Base-by-base conservation (phyloP, 805 yeast species). In the Wickerhamomyces queroliae region DNA sequence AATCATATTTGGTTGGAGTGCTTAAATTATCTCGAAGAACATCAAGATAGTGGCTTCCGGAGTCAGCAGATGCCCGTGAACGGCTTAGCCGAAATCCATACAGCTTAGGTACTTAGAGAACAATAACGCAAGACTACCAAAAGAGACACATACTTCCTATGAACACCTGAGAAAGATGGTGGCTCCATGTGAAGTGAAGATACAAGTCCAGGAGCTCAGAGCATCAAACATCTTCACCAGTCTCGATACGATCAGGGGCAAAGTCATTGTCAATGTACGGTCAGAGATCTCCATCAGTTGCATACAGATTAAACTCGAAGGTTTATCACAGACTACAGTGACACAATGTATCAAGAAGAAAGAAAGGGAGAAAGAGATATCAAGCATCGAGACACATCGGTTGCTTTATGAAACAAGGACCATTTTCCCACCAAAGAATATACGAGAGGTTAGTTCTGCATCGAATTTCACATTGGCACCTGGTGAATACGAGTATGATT, bases 221-320 rank as follows among this genome's bases (percentile, higher is more conserved):
- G 22, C 29, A 11, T 21, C 30, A 16, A 37, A 40, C 15, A 19
- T 30, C 13, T 75, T 67, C 50, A 72, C 78, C 25, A 72, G 70
- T 43, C 52, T 65, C 42, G 80, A 74, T 41, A 52, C 56, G 7
- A 55, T 75, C 10, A 40, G 53, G 26, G 80, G 80, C 0, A 46
- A 41, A 4, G 69, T 75, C 2, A 46, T 49, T 12, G 55, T 74
- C 38, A 56, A 56, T 13, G 70, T 66, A 7, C 56, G 66, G 9
- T 54, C 64, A 2, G 62, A 72, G 5, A 54, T 70, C 12, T 47
- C 71, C 0, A 49, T 74, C 26, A 64, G 64, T 24, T 61, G 61
- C 38, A 69, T 75, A 21, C 70, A 67, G 44, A 76, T 74, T 28
- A 73, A 73, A 44, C 56, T 74, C 9, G 75, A 72, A 47, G 80